These are phyloP conservation scores for Cercospora sesami DNA, from an alignment of 2,329 filamentous ascomycete genomes.

Conservation along the genomic window DNA sequence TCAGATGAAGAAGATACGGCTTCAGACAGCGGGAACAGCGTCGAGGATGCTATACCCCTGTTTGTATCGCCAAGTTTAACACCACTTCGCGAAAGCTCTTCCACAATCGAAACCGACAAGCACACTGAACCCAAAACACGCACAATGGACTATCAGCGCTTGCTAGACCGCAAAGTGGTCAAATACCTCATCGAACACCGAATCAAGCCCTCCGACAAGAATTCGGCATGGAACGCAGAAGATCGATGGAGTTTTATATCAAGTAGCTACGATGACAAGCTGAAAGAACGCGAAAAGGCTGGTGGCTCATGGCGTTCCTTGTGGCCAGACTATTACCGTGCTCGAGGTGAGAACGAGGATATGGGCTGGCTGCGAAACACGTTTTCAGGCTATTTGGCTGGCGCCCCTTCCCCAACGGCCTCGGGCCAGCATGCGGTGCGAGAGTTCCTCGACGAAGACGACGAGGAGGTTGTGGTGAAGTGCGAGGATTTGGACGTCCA, in stretches of 20 bases:
- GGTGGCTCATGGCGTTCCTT: neutral
- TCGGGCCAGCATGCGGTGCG: neutral
- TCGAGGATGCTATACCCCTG: neutral
- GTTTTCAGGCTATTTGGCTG: neutral
- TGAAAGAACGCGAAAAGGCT: neutral
- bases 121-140: neutral
- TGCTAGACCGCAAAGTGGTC: neutral
- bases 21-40: neutral
- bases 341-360: neutral
- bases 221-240: neutral
- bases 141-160: neutral
- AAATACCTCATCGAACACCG: neutral
- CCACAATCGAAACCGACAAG: neutral
- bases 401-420: neutral
- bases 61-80: neutral
- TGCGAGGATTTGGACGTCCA: neutral
- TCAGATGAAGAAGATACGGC: neutral
- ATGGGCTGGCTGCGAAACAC: constrained; percentile 11
- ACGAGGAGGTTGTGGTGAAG: constrained; percentile 12
- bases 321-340: constrained; percentile 12
- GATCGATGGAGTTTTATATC: neutral
- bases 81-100: neutral
- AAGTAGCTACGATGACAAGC: neutral
- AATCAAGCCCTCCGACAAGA: neutral
- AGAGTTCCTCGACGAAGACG: neutral